Base-by-base conservation (phyloP, 208 protist species). In the Crithidia expoeki region DNA sequence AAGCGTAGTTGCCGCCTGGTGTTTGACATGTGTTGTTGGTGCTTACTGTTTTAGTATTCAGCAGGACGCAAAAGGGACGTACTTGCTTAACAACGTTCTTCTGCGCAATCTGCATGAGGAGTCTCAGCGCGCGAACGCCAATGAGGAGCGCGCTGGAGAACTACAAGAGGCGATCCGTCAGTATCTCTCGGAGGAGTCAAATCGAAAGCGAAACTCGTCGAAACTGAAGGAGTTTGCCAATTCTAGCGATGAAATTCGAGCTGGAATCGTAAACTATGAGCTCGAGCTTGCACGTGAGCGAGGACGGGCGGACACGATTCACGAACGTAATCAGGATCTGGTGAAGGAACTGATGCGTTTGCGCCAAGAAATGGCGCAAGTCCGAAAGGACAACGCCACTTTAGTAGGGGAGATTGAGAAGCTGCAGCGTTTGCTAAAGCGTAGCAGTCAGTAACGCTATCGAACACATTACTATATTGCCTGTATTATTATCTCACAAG, bases 51-150 rank as follows among this genome's bases (percentile, higher is more conserved):
- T 90, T 58, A 93, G 81, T 63, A 85, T 94, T 61, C 90, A 94
- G 70, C 84, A 92, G 46, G 90, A 96, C 79, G 86, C 90, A 23
- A 94, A 94, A 42, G 84, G 82, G 9, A 94, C 90, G 14, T 96
- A 96, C 74, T 78, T 94, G 32, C 84, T 96, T 10, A 94, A 96
- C 58, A 96, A 92, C 78, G 86, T 93, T 46, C 75, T 96, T 34
- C 51, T 94, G 17, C 86, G 91, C 55, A 91, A 88, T 62, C 73
- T 96, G 57, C 91, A 96, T 61, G 85, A 93, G 42, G 86, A 96
- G 56, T 79, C 85, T 10, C 79, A 89, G 46, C 75, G 88, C 23
- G 90, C 90, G 0, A 85, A 94, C 72, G 86, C 86, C 0, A 94
- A 92, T 58, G 66, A 94, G 53, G 75, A 87, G 58, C 79, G 88